phyloP scores from a whole-genome alignment of 164 flowering plant species.

The Sedum album region DNA sequence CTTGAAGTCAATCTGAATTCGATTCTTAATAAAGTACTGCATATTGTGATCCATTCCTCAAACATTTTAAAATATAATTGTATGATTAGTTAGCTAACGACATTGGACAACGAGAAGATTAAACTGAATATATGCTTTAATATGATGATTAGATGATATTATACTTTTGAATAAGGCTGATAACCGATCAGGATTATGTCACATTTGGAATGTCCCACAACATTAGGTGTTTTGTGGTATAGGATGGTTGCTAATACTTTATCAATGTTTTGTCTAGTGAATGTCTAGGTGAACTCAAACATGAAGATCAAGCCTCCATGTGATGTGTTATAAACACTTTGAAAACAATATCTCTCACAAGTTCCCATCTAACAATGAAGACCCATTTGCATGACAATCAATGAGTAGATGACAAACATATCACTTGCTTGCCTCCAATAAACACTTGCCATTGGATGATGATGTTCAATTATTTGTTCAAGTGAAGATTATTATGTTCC shows the following conservation, averaged over 20 bases:
- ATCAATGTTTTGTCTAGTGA: constrained; percentile 2
- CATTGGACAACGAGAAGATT: background rate
- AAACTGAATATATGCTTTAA: background rate
- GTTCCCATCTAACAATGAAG: too few species aligned
- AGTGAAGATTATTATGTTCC: background rate
- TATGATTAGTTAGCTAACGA: background rate
- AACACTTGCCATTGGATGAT: background rate
- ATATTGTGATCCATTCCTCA: too few species aligned
- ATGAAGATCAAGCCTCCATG: background rate
- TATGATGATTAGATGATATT: too few species aligned
- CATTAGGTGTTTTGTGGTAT: background rate
- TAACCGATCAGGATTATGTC: background rate
- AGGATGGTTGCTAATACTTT: background rate
- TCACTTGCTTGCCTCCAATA: constrained; percentile 4
- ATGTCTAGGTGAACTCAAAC: background rate
- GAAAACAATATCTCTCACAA: background rate
- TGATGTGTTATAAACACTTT: background rate
- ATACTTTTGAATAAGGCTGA: too few species aligned
- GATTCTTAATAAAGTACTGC: too few species aligned
- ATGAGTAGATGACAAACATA: background rate
- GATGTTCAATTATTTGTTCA: background rate
- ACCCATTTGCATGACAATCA: background rate
- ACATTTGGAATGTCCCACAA: background rate
- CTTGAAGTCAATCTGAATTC: too few species aligned
- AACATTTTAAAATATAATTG: too few species aligned